Base-by-base conservation (phyloP, 805 yeast species). In the Myxozyma kluyveri region DNA sequence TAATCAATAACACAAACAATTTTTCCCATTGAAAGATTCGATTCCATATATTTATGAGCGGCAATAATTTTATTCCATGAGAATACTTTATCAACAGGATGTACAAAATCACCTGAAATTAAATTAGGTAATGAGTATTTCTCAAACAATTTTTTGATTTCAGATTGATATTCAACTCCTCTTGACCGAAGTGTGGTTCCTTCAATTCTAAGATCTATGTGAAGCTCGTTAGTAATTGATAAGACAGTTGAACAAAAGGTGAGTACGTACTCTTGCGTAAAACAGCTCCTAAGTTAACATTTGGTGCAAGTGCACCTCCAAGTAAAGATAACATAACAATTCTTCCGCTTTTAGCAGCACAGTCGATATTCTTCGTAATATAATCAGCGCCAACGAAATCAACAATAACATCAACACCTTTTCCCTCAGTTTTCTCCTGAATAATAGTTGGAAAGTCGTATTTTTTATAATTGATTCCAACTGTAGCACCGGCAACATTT, bases 311-410 rank as follows among this genome's bases (percentile, higher is more conserved):
- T 3, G 42, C 31, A 1, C 69, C 70, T 32, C 62, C 49, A 61
- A 67, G 49, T 7, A 59, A 40, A 6, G 63, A 61, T 56, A 65
- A 55, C 21, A 65, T 24, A 7, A 65, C 71, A 1, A 65, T 31
- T 2, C 65, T 50, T 17, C 68, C 71, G 17, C 64, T 68, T 2
- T 50, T 49, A 2, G 64, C 62, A 12, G 62, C 50, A 21, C 58
- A 56, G 3, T 57, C 60, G 3, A 69, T 50, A 46, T 64, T 54
- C 18, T 54, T 32, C 17, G 41, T 40, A 17, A 67, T 61, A 38
- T 61, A 60, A 1, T 53, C 48, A 31, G 58, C 59, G n/a, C 75
- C 75, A 18, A 70, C 69, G 5, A 69, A 62, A 38, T 68, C 72
- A 10, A 70, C 55, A 18, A 66, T 60, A 9, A 65, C 57, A 40